Percentiles rank a stretch among this genome's conserved stretches.
Conservation (phyloP, 257 asterid species). For the Solanum lignicaule region DNA sequence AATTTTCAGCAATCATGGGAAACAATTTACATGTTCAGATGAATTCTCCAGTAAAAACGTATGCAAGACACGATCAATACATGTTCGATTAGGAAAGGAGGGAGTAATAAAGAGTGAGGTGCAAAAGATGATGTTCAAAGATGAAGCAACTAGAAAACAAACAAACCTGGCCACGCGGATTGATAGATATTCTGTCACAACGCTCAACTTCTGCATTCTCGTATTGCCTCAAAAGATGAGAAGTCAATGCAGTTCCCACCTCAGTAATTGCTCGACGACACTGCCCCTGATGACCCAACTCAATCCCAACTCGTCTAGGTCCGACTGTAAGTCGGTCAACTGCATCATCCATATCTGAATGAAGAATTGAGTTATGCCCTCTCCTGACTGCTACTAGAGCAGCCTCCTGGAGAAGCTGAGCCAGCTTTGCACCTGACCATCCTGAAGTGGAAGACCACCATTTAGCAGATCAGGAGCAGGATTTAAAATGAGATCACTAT, state of each 20-base stretch:
- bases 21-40: background rate
- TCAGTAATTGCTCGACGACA: conserved; percentile 84
- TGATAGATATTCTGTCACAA: conserved; percentile 87
- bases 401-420: conserved; percentile 97
- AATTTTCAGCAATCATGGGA: background rate
- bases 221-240: conserved; percentile 67
- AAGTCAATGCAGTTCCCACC: conserved; percentile 78
- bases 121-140: background rate
- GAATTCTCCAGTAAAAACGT: background rate
- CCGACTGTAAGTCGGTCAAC: conserved; percentile 97
- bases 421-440: conserved; percentile 96
- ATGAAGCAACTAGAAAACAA: background rate
- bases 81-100: background rate
- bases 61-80: background rate
- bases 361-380: conserved; percentile 65
- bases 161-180: conserved; percentile 90
- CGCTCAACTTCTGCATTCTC: conserved; percentile 82
- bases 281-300: conserved; percentile 88
- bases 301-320: conserved; percentile 67
- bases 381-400: conserved; percentile 97
- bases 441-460: conserved; percentile 30
- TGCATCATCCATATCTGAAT: conserved; percentile 89
- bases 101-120: background rate
- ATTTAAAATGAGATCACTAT: background rate
- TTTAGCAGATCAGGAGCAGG: background rate